phyloP scores from a whole-genome alignment of 1,284 basidiomycete species.

The Malassezia nana region DNA sequence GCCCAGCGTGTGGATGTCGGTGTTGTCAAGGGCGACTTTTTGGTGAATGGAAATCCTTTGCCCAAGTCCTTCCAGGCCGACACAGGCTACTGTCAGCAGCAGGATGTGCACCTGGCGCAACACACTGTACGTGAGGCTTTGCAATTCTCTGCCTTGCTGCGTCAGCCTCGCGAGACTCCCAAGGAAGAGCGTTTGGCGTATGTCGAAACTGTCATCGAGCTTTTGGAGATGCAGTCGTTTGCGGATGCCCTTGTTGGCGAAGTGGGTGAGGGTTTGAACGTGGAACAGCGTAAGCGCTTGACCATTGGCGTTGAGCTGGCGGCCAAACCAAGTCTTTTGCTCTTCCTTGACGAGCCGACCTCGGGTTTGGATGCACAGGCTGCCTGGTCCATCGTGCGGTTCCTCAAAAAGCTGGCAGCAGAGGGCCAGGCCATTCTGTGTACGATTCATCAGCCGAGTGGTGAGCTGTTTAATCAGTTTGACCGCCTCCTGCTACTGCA shows the following conservation, averaged over 20 bases:
- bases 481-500: constrained; percentile 35
- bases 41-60: constrained; percentile 25
- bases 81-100: constrained; percentile 37
- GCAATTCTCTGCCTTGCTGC: constrained; percentile 33
- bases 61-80: constrained; percentile 32
- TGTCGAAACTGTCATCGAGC: constrained; percentile 31
- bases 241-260: constrained; percentile 38
- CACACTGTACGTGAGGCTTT: constrained; percentile 35
- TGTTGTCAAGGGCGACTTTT: constrained; percentile 27
- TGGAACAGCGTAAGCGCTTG: constrained; percentile 36
- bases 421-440: constrained; percentile 47
- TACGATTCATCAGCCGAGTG: constrained; percentile 49
- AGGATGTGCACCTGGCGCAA: constrained; percentile 30
- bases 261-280: constrained; percentile 27
- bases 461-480: constrained; percentile 34
- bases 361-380: constrained; percentile 31
- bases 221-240: constrained; percentile 34
- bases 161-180: constrained; percentile 30
- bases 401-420: constrained; percentile 47
- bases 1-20: constrained; percentile 30
- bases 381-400: constrained; percentile 36
- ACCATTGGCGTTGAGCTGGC: constrained; percentile 41
- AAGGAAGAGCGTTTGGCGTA: constrained; percentile 27
- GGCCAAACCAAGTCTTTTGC: constrained; percentile 34
- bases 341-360: constrained; percentile 43